Conservation (phyloP, 2,329 filamentous ascomycete genomes). For the Pestalotiopsis sp. region DNA sequence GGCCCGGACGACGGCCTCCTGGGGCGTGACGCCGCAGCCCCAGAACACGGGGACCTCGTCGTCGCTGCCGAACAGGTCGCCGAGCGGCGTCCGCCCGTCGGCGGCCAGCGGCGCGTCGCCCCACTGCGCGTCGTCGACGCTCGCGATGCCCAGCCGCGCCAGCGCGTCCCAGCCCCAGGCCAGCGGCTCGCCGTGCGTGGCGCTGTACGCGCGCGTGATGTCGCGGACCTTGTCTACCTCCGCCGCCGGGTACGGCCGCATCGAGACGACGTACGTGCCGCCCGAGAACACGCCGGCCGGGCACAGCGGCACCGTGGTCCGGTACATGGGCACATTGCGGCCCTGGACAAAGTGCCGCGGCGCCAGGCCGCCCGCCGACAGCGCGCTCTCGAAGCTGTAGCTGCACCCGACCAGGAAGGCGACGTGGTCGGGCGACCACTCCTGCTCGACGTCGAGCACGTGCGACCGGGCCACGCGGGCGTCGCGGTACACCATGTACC, state of each 20-base stretch:
- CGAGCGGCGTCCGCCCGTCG: constrained; percentile 40
- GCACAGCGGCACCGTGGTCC: constrained; percentile 56
- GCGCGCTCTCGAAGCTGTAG: constrained; percentile 64
- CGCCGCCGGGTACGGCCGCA: constrained; percentile 57
- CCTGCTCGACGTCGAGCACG: constrained; percentile 44
- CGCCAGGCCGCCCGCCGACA: constrained; percentile 50
- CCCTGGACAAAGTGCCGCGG: constrained; percentile 51
- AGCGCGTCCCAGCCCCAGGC: constrained; percentile 67
- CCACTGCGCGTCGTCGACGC: constrained; percentile 59
- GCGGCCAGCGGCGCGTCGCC: constrained; percentile 50
- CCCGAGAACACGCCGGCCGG: constrained; percentile 61
- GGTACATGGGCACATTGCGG: constrained; percentile 65
- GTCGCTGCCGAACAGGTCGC: constrained; percentile 35
- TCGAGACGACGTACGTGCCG: constrained; percentile 62
- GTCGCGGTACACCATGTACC: constrained; percentile 61
- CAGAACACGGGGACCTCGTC: constrained; percentile 60
- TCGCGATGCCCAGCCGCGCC: constrained; percentile 52
- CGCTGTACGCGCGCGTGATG: constrained; percentile 56
- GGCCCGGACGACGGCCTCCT: constrained; percentile 64
- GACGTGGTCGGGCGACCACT: constrained; percentile 63
- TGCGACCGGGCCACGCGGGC: constrained; percentile 42
- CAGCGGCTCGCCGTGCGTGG: constrained; percentile 66
- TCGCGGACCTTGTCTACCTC: constrained; percentile 56
- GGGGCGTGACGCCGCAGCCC: constrained; percentile 70
- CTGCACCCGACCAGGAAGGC: constrained; percentile 67